Evolutionary conservation across 345 rosid genomes (phyloP).

Genomic region (Aethionema arabicum): DNA sequence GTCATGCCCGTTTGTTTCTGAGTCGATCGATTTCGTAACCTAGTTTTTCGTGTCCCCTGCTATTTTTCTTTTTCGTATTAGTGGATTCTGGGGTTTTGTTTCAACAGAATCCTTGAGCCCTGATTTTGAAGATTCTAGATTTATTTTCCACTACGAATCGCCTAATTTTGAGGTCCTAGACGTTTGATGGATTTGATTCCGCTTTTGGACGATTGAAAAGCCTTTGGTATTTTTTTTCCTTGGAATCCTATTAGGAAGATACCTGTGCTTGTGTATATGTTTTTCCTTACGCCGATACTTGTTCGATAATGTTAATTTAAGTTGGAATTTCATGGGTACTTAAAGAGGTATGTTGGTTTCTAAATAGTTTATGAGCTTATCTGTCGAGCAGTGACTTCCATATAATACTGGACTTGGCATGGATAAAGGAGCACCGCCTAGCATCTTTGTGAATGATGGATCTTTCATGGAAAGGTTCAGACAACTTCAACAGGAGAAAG

Average conservation of each 20-base stretch:
- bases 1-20: not conserved
- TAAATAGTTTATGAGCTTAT: slow-evolving; percentile 57
- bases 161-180: not conserved
- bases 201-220: not conserved
- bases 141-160: slow-evolving; percentile 19
- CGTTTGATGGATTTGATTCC: slow-evolving; percentile 4
- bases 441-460: slow-evolving; percentile 93
- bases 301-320: not conserved
- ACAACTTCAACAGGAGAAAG: slow-evolving; percentile 84
- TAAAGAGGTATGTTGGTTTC: slow-evolving; percentile 16
- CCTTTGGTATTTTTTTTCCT: not conserved
- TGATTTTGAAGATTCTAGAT: not conserved
- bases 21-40: slow-evolving; percentile 18
- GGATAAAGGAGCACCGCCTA: slow-evolving; percentile 73
- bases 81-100: not conserved
- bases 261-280: not conserved
- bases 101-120: not conserved
- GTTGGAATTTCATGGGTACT: not conserved
- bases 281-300: not conserved
- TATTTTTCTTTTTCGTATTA: slow-evolving; percentile 1
- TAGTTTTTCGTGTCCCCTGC: slow-evolving; percentile 10
- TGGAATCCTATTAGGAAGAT: not conserved
- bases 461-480: slow-evolving; percentile 99
- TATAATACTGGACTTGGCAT: slow-evolving; percentile 41
- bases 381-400: slow-evolving; percentile 53